Evolutionary conservation across 768 basidiomycete species (phyloP).

Genomic region (Rhodotorula babjevae): DNA sequence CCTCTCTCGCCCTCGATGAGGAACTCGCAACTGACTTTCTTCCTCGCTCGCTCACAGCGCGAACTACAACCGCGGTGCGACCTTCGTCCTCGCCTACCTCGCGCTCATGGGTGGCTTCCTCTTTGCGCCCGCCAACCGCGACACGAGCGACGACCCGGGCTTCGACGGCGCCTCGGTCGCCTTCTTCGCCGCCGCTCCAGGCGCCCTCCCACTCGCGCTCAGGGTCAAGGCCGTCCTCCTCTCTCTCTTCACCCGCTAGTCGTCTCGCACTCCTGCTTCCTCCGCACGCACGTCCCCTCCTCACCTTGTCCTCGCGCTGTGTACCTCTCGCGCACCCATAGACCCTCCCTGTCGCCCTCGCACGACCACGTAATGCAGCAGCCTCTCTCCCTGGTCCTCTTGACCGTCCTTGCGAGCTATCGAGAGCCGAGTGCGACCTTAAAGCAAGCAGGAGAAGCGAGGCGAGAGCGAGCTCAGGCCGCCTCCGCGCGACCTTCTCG

Average conservation of each 20-base stretch:
- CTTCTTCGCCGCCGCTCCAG: background rate
- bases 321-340: no score
- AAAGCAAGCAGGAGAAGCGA: no score
- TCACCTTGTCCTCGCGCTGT: no score
- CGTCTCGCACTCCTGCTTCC: no score
- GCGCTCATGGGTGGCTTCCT: slow-evolving; percentile 81
- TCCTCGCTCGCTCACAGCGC: background rate
- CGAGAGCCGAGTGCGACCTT: no score
- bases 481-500: no score
- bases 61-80: slow-evolving; percentile 95
- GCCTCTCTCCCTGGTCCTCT: background rate
- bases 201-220: background rate
- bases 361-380: no score
- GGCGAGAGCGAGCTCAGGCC: no score
- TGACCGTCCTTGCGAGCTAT: no score
- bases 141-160: slow-evolving; percentile 23
- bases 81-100: slow-evolving; percentile 91
- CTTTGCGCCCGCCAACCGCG: slow-evolving; percentile 21
- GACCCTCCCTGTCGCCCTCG: no score
- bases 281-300: no score
- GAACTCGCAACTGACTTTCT: background rate
- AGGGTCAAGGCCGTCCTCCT: slow-evolving; percentile 4
- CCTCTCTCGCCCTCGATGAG: background rate
- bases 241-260: slow-evolving; percentile 17
- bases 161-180: background rate